These are phyloP conservation scores for Stagonosporopsis chrysanthemi DNA, from an alignment of 2,329 filamentous ascomycete species.

Conservation along the genomic window DNA sequence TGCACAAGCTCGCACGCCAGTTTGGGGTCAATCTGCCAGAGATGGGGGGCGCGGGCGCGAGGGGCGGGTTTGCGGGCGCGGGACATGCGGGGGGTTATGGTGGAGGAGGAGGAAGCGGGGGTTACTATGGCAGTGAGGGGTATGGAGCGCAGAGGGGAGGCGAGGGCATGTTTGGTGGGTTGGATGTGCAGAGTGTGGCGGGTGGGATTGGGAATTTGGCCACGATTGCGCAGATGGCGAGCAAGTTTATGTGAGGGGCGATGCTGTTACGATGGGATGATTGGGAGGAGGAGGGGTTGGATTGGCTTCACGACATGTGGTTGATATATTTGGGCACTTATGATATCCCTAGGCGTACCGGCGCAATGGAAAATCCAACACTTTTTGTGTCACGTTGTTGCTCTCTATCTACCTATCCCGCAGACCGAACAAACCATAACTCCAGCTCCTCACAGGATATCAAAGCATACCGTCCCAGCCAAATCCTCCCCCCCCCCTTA, in stretches of 20 bases:
- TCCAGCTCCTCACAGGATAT: slow-evolving; percentile 9
- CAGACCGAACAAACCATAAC: background rate
- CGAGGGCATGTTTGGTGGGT: slow-evolving; percentile 33
- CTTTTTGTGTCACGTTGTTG: background rate
- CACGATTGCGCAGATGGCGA: slow-evolving; percentile 54
- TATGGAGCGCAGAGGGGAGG: slow-evolving; percentile 44
- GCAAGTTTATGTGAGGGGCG: slow-evolving; percentile 57
- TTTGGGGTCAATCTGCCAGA: slow-evolving; percentile 81
- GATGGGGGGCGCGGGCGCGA: slow-evolving; percentile 42
- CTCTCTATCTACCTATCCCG: background rate
- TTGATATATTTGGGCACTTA: slow-evolving; percentile 5
- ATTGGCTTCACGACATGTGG: background rate
- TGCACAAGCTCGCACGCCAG: slow-evolving; percentile 77
- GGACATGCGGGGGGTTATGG: slow-evolving; percentile 23
- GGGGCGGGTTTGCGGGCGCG: slow-evolving; percentile 32
- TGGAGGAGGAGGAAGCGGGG: slow-evolving; percentile 46
- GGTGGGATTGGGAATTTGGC: slow-evolving; percentile 49
- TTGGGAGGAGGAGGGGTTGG: background rate
- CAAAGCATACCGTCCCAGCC: background rate
- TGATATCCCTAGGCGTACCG: slow-evolving; percentile 11
- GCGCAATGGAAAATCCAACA: background rate
- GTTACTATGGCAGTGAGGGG: slow-evolving; percentile 57
- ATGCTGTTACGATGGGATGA: no score
- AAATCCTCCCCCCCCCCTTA: background rate
- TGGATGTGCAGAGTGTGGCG: slow-evolving; percentile 42